Evolutionary conservation across 495 filamentous ascomycete genomes (phyloP), one percentile per base, ranked within the genome.

Genomic region (Talaromyces adpressus): DNA sequence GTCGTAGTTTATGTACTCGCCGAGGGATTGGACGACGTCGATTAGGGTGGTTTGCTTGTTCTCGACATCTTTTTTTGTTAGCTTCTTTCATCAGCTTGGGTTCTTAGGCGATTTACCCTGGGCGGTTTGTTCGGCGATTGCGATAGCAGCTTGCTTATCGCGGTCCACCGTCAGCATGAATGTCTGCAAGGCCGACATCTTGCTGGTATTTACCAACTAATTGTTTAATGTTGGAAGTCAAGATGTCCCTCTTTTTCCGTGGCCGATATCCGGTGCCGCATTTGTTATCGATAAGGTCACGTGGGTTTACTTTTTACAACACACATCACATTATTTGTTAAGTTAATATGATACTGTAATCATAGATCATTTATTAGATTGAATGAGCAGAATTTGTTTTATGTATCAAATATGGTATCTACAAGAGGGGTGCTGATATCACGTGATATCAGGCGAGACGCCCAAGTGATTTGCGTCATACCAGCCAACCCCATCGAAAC

Each of bases 1-100:
- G 63, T 90, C 88, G 66, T 88, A 83, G 58, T 88, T 89, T 63
- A 91, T 80, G 60, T 89, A 89, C 72, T 88, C 85, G 11, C 83
- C 85, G 27, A 91, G 74, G 12, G 83, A 84, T 69, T 89, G 84
- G 16, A 91, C 84, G 36, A 89, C 72, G 45, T 87, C 84, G 56
- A 91, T 79, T 20, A 91, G 73, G 60, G 85, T 89, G 25, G 81
- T 77, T 59, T 88, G 78, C 65, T 84, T 85, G 61, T 63, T 80
- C 68, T 88, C 82, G 59, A 91, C 75, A 67, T 82, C 86, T 90
- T 56, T 51, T 27, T 67, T 62, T 54, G 30, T 58, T 47, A 41
- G 39, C 27, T 4, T 27, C 3, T 27, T 27, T 27, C 27, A 25
- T 25, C 25, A 2, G 3, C 2, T 3, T 25, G 1, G 25, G 25